Evolutionary conservation across 345 rosid species (phyloP), one percentile per base, ranked within the genome.

Genomic region (Citrus hindsii): DNA sequence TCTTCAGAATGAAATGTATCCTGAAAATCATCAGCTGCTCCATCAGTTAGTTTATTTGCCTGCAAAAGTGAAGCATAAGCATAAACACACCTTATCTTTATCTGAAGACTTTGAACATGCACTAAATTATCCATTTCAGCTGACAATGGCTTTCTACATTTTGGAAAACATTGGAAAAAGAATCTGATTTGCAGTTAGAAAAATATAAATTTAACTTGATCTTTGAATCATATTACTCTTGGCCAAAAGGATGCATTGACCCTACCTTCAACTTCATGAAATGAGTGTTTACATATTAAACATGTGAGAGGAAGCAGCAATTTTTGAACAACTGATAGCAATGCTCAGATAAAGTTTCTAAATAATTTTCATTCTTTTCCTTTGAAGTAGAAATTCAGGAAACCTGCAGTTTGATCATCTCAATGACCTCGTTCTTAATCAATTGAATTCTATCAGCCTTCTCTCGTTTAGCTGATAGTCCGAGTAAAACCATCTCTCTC

Each of bases 401-500:
- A 73, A 81, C 88, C 82, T 77, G 84, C 51, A 37, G 51, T 73
- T 72, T 80, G 76, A 85, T 83, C 84, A 82, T 85, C 68, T 85
- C 85, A 56, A 30, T 58, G 40, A 85, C 76, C 75, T 85, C 85
- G 78, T 40, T 56, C 65, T 80, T 83, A 1, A 82, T 80, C 68
- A 76, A 81, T 59, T 79, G 82, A 79, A 86, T 79, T 63, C 82
- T 83, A 40, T 81, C 83, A 77, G 84, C 88, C 79, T 86, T 86
- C 75, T 83, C 88, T 38, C 76, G 83, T 73, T 83, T 86, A 8
- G 86, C 82, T 12, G 84, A 73, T 33, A 75, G 71, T 63, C 83
- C 85, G 80, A 72, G 65, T 30, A 76, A 75, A 77, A 85, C 81
- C 83, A 85, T 85, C 74, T 80, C 85, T 58, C 79, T 83, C 69